A percentile compares a stretch with the other conserved stretches of the same genome.
These are phyloP conservation scores for Zoysia matrella DNA, from an alignment of 202 grass and related monocot genomes.

Conservation along the genomic window DNA sequence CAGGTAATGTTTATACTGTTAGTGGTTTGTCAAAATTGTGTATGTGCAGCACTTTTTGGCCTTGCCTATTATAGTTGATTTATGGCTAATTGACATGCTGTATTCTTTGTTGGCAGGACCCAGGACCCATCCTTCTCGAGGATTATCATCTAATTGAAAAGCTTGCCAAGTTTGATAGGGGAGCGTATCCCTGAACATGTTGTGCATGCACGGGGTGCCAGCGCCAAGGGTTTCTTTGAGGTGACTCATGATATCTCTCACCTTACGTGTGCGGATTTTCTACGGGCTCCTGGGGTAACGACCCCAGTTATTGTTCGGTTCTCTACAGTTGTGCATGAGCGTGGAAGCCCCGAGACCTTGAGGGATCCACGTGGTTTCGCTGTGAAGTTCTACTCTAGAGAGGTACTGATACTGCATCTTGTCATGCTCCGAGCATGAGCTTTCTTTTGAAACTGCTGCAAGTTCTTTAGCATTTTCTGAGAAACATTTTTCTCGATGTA, in stretches of 20 bases:
- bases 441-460: background rate
- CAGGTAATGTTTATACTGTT: background rate
- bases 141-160: conserved; percentile 95
- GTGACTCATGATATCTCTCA: conserved; percentile 48
- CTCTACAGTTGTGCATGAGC: conserved; percentile 91
- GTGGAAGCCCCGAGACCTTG: conserved; percentile 90
- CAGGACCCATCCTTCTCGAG: conserved; percentile 75
- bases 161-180: conserved; percentile 87
- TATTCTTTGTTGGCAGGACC: conserved; percentile 48
- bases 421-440: background rate
- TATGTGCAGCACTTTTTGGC: background rate
- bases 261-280: conserved; percentile 81
- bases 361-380: conserved; percentile 51
- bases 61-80: background rate
- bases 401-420: conserved; percentile 55
- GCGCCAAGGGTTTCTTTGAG: no score
- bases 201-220: conserved; percentile 56
- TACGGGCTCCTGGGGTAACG: conserved; percentile 77
- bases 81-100: background rate
- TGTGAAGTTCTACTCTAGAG: conserved; percentile 83
- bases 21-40: background rate
- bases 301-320: conserved; percentile 84
- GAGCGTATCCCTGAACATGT: conserved; percentile 93
- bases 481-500: background rate
- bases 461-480: background rate